Evolutionary conservation across 768 basidiomycete species (phyloP).

Genomic region (Mycena haematopus): DNA sequence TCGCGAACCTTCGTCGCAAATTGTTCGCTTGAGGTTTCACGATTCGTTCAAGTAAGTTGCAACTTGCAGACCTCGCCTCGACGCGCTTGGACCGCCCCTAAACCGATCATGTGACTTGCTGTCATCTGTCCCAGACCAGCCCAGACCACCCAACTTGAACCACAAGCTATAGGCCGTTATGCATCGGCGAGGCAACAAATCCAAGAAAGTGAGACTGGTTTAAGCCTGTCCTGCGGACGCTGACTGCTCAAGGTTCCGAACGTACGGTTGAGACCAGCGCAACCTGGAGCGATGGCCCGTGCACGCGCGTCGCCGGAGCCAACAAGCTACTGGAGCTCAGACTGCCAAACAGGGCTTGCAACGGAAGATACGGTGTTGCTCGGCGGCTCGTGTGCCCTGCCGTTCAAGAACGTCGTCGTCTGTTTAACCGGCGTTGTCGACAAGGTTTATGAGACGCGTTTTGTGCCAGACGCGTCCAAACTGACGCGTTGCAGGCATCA

Average conservation of each 20-base stretch:
- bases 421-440: slow-evolving; percentile 80
- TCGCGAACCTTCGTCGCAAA: too few relatives aligned
- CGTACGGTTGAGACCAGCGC: slow-evolving; percentile 78
- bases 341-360: slow-evolving; percentile 52
- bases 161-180: too few relatives aligned
- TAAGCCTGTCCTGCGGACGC: neutral
- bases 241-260: slow-evolving; percentile 68
- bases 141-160: too few relatives aligned
- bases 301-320: slow-evolving; percentile 35
- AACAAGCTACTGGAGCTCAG: slow-evolving; percentile 49
- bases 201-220: slow-evolving; percentile 55
- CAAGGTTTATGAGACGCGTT: slow-evolving; percentile 60
- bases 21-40: too few relatives aligned
- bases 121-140: too few relatives aligned
- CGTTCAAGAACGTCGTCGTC: slow-evolving; percentile 67
- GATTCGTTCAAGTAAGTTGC: too few relatives aligned
- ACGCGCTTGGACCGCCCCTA: too few relatives aligned
- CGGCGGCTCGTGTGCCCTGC: slow-evolving; percentile 64
- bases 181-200: slow-evolving; percentile 68
- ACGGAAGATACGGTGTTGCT: slow-evolving; percentile 49
- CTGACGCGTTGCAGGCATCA: slow-evolving; percentile 52
- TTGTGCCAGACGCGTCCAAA: neutral
- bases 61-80: too few relatives aligned
- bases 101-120: too few relatives aligned
- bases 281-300: slow-evolving; percentile 41